phyloP scores from a whole-genome alignment of 1,139 yeast species.

The Sugiyamaella japonica region DNA sequence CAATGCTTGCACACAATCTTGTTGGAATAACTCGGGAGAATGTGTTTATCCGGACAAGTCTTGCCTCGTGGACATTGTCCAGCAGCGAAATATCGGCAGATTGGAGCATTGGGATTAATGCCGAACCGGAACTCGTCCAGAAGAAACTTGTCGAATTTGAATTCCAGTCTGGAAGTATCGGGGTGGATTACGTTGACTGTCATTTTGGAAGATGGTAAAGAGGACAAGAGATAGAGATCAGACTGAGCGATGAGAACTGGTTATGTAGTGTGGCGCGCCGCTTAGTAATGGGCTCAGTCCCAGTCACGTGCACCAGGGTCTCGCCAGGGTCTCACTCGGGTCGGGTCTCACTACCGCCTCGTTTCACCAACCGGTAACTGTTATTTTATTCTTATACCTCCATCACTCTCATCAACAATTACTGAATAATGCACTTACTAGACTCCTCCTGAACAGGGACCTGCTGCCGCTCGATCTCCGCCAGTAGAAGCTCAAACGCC shows the following conservation, averaged over 20 bases:
- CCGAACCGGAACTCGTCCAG: slow-evolving; percentile 80
- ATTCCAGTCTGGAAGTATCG: slow-evolving; percentile 47
- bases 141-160: slow-evolving; percentile 83
- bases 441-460: slow-evolving; percentile 23
- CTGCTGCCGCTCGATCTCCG: slow-evolving; percentile 57
- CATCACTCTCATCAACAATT: neutral
- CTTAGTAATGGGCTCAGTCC: slow-evolving; percentile 5
- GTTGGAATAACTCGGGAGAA: slow-evolving; percentile 74
- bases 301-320: too few relatives aligned
- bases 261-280: neutral
- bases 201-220: slow-evolving; percentile 8
- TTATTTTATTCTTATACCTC: too few relatives aligned
- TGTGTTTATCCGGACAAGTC: slow-evolving; percentile 86
- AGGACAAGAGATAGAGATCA: neutral
- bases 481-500: slow-evolving; percentile 66
- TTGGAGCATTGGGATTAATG: slow-evolving; percentile 85
- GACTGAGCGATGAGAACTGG: too few relatives aligned
- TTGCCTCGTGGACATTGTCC: slow-evolving; percentile 83
- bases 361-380: too few relatives aligned
- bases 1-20: slow-evolving; percentile 94
- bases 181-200: slow-evolving; percentile 28
- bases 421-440: slow-evolving; percentile 12
- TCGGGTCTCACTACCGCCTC: too few relatives aligned
- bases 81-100: slow-evolving; percentile 74
- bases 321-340: too few relatives aligned